Evolutionary conservation across 2,329 filamentous ascomycete species (phyloP), one percentile per base, ranked within the genome.

Genomic region (Orbilia javanica): DNA sequence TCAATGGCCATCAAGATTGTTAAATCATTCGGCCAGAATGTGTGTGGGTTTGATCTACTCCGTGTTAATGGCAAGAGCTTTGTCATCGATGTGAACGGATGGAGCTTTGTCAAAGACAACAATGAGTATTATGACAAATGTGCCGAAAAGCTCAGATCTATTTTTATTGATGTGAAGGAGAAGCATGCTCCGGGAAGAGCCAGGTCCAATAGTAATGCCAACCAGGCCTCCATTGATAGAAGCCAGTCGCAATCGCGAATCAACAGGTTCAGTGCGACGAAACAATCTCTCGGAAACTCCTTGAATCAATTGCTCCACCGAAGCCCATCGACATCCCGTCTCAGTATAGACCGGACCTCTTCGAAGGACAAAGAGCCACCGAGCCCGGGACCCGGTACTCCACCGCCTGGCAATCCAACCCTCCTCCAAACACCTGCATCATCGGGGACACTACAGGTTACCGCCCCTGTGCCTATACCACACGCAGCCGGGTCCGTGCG

Each of bases 91-190:
- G 96, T 99, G 81, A 99, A 99, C 84, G 96, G 96, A 11, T 99
- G 96, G 96, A 98, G 95, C 83, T 99, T 99, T 82, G 96, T 99
- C 84, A 99, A 99, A 84, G 96, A 99, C 84, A 99, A 99, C 82
- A 95, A 97, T 79, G 94, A 97, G 78, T 99, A 99, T 84, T 99
- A 99, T 83, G 93, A 98, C 82, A 93, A 93, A 82, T 96, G 92
- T 81, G 90, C 96, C 22, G 90, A 87, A 76, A 97, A 98, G 60
- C 86, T 99, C 64, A 93, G 91, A 82, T 91, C 96, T 5, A 93
- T 96, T 83, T 98, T 99, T 81, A 87, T 96, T 80, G 90, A 90
- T 80, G 95, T 77, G 20, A 79, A 79, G 44, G 69, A 74, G 34
- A 69, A 60, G 46, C 75, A 64, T 34, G 29, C 85, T 89, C 65